Evolutionary conservation across 805 yeast species (phyloP), one percentile per base, ranked within the genome.

Genomic region (Lipomyces yamanashiensis): DNA sequence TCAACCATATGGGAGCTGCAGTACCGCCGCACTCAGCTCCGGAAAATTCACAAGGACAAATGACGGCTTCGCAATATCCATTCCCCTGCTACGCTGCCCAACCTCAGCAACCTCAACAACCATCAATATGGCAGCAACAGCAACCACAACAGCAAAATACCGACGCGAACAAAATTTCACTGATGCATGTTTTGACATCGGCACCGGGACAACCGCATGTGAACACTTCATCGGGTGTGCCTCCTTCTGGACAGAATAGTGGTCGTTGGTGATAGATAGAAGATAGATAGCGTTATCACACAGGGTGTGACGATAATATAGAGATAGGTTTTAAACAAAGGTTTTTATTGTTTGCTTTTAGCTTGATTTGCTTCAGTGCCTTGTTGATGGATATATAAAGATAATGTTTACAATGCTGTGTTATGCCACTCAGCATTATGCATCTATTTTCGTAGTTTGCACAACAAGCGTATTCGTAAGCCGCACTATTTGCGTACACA

Each of bases 121-220:
- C 8, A 17, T 23, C 53, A 7, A 34, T 13, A 17, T 50, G 48
- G 55, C 62, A 52, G 51, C 51, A 15, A 33, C 52, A 28, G 8
- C 52, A 41, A 13, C 58, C 39, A 8, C 50, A 40, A 21, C 57
- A 52, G 23, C 1, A 12, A 19, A 15, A 53, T 23, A 3, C 5
- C 28, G 48, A 37, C 2, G 4, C 23, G 2, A 54, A 43, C 23
- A 33, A 41, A 7, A 54, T 33, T 54, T 45, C 49, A 17, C 33
- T 51, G 2, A 37, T 51, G 44, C 54, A 51, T 19, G 44, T 51
- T 4, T n/a, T 51, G 13, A 37, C 54, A 17, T 13, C 54, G 12
- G 7, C 39, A 39, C 54, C 54, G 15, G 52, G 37, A 15, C 21
- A 8, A 19, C 7, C 10, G 21, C 47, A n/a, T 43, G 47, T 43